A percentile compares a stretch with the other conserved stretches of the same genome.
phyloP scores from a whole-genome alignment of 176 grass and related monocot genomes.

The Ensete ventricosum region DNA sequence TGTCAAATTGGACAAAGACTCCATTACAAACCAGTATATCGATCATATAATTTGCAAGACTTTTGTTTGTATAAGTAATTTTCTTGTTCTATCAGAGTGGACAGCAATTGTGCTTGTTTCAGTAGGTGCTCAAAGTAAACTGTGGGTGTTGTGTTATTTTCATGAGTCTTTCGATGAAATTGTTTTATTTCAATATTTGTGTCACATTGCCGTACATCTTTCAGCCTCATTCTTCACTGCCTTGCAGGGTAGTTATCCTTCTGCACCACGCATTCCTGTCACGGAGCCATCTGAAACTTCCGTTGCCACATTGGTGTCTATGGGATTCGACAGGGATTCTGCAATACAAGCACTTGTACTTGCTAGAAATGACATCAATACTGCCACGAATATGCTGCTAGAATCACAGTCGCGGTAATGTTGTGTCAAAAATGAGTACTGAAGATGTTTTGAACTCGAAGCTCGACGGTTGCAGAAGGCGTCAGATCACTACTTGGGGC shows the following conservation, averaged over 20 bases:
- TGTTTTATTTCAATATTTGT: neutral
- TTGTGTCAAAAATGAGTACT: neutral
- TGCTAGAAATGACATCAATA: constrained; percentile 60
- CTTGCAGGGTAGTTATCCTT: constrained; percentile 24
- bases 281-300: constrained; percentile 40
- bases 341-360: constrained; percentile 56
- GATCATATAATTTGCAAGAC: too few species aligned
- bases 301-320: constrained; percentile 49
- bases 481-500: neutral
- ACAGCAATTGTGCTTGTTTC: too few species aligned
- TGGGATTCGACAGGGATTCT: constrained; percentile 76
- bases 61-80: too few species aligned
- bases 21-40: too few species aligned
- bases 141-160: neutral
- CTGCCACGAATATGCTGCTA: constrained; percentile 73
- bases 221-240: neutral
- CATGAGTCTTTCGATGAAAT: neutral
- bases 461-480: neutral
- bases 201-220: neutral
- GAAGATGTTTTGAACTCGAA: neutral
- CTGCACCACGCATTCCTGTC: neutral
- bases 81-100: too few species aligned
- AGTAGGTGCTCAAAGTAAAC: neutral
- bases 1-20: too few species aligned
- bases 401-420: constrained; percentile 47